Conservation (phyloP, 106 monocot species). For the Dendrobium catenatum region DNA sequence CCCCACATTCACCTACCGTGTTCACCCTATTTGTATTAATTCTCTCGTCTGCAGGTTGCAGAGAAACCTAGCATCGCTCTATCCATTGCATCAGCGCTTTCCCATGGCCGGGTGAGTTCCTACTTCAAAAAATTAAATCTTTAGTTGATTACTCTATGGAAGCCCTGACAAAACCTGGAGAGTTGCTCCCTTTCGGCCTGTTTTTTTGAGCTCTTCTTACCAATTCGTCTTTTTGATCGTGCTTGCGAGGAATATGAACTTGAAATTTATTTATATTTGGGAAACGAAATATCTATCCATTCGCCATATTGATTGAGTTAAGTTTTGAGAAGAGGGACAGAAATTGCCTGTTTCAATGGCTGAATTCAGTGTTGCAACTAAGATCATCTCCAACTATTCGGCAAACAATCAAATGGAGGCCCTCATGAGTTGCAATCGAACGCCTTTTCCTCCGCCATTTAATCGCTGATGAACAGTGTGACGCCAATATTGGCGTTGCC, state of each 20-base stretch:
- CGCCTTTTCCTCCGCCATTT: too few relatives aligned
- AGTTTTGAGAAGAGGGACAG: neutral
- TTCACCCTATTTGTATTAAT: neutral
- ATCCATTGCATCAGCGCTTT: constrained; percentile 76
- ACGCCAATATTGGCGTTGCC: too few relatives aligned
- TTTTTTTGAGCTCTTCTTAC: neutral
- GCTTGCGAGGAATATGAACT: neutral
- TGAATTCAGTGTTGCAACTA: neutral
- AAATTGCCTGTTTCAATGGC: neutral
- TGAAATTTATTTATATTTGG: neutral
- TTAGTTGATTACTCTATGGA: neutral
- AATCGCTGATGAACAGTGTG: too few relatives aligned
- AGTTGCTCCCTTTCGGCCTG: neutral
- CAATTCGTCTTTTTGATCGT: neutral
- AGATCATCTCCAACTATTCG: too few relatives aligned
- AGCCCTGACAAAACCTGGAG: neutral
- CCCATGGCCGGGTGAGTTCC: constrained; percentile 58
- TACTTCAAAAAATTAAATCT: neutral
- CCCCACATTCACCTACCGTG: neutral
- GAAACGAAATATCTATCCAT: neutral
- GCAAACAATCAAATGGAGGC: too few relatives aligned
- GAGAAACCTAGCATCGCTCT: constrained; percentile 99
- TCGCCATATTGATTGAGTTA: neutral
- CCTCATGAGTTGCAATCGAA: too few relatives aligned
- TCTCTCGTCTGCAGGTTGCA: constrained; percentile 48